These are phyloP conservation scores for Capsella rubella DNA, from an alignment of 441 rosid species.

Conservation along the genomic window DNA sequence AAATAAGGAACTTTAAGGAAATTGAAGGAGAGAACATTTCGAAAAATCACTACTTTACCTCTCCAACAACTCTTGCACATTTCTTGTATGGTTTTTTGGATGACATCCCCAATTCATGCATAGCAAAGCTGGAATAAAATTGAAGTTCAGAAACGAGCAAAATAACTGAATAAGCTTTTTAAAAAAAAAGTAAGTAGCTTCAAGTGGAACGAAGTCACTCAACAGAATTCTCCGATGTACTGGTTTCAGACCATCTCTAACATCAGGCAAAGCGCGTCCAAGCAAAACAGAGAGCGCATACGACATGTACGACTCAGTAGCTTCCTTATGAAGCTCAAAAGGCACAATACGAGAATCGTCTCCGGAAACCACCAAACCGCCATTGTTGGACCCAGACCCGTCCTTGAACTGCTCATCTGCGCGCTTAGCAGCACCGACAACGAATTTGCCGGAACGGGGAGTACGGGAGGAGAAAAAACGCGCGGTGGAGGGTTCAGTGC, in stretches of 20 bases:
- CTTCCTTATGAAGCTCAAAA: slow-evolving; percentile 88
- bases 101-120: slow-evolving; percentile 95
- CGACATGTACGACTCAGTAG: slow-evolving; percentile 86
- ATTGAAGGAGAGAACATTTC: not conserved
- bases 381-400: slow-evolving; percentile 49
- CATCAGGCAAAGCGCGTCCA: slow-evolving; percentile 94
- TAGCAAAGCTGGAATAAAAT: slow-evolving; percentile 68
- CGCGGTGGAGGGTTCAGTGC: slow-evolving; percentile 34
- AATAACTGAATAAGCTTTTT: not conserved
- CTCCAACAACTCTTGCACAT: slow-evolving; percentile 99
- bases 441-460: slow-evolving; percentile 17
- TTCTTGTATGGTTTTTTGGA: slow-evolving; percentile 93
- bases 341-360: slow-evolving; percentile 63
- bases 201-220: slow-evolving; percentile 35
- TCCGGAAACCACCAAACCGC: slow-evolving; percentile 47
- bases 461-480: slow-evolving; percentile 51
- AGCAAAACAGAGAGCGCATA: slow-evolving; percentile 94
- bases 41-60: slow-evolving; percentile 53
- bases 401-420: slow-evolving; percentile 34
- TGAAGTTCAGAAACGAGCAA: not conserved
- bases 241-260: slow-evolving; percentile 90
- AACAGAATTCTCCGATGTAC: slow-evolving; percentile 92
- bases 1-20: not conserved
- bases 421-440: slow-evolving; percentile 21
- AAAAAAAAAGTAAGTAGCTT: not conserved